Conservation (phyloP, 495 filamentous ascomycete genomes). For the Aspergillus sclerotiicarbonarius region DNA sequence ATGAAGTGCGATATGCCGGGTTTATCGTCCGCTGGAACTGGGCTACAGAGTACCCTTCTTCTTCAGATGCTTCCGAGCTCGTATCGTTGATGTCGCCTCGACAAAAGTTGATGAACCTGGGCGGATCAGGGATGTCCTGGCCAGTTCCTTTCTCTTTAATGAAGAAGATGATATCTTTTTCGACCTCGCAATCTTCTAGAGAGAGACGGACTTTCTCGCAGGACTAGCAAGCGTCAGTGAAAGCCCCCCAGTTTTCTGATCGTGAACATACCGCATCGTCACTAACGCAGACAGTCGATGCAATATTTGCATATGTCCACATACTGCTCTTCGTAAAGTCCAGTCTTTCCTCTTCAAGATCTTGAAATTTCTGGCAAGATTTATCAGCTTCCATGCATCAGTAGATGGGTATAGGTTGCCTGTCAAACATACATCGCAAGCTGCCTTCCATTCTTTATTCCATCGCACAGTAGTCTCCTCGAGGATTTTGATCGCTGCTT, state of each 20-base stretch:
- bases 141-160: conserved; percentile 89
- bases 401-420: neutral
- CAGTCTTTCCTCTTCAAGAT: conserved; percentile 94
- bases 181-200: conserved; percentile 91
- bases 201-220: conserved; percentile 97
- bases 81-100: conserved; percentile 83
- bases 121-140: conserved; percentile 94
- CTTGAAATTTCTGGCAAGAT: conserved; percentile 81
- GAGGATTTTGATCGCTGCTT: conserved; percentile 84
- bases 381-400: conserved; percentile 23
- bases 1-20: conserved; percentile 89
- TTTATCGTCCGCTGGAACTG: conserved; percentile 96
- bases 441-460: conserved; percentile 97
- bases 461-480: conserved; percentile 94
- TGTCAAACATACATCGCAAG: conserved; percentile 67
- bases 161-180: conserved; percentile 89
- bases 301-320: conserved; percentile 96
- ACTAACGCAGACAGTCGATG: conserved; percentile 97
- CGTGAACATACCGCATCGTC: conserved; percentile 74
- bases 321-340: conserved; percentile 97
- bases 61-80: conserved; percentile 78
- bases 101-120: conserved; percentile 98
- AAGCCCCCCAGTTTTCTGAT: neutral
- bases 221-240: conserved; percentile 47
- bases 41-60: conserved; percentile 85